Conservation (phyloP, 2,329 filamentous ascomycete species). For the Massarina eburnea region DNA sequence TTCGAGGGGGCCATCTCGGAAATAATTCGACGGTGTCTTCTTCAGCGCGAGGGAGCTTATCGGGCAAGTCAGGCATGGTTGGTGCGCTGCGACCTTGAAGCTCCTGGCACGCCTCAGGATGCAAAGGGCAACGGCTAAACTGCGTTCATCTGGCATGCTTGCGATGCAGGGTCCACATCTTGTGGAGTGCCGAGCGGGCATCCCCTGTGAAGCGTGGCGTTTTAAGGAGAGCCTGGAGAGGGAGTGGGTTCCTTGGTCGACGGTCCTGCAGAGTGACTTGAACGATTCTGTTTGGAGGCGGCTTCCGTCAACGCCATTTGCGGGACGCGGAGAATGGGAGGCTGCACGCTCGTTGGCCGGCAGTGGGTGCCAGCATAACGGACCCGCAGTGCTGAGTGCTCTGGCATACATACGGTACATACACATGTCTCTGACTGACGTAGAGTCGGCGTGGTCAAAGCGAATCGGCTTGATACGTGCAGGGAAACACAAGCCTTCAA, state of each 20-base stretch:
- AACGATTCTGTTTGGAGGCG: no score
- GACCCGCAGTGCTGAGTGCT: no score
- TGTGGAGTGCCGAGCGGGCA: conserved; percentile 13
- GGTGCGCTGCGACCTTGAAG: not conserved
- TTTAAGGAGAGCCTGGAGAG: no score
- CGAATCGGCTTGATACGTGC: not conserved
- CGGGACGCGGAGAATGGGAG: no score
- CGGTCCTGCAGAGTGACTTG: not conserved
- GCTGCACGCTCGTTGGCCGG: no score
- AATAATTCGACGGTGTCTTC: conserved; percentile 13
- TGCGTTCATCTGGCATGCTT: conserved; percentile 15
- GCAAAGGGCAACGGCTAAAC: conserved; percentile 21
- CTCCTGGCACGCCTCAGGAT: no score
- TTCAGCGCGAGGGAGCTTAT: conserved; percentile 8
- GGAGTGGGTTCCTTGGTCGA: not conserved
- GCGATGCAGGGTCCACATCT: conserved; percentile 23
- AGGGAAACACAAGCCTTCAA: not conserved
- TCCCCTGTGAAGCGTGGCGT: not conserved
- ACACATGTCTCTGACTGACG: conserved; percentile 6
- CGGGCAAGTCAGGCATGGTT: conserved; percentile 14
- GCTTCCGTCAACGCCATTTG: no score
- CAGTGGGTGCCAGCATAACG: no score
- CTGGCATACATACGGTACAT: no score
- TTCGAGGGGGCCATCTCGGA: conserved; percentile 6
- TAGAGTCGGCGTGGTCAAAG: not conserved